Evolutionary conservation across 2,329 filamentous ascomycete genomes (phyloP).

Genomic region (Periconia digitata): DNA sequence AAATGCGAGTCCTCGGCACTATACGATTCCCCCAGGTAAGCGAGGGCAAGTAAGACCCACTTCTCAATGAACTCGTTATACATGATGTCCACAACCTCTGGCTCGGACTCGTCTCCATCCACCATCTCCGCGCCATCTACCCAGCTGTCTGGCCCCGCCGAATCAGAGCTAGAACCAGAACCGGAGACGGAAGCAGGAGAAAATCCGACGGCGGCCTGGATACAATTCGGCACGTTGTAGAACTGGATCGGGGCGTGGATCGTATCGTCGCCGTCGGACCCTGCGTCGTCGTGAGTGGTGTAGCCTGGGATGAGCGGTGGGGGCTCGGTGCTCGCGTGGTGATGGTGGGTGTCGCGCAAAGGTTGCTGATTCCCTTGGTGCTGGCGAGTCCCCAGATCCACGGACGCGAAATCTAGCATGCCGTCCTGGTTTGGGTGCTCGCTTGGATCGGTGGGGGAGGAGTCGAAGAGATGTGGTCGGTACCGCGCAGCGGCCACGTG

Average conservation of each 20-base stretch:
- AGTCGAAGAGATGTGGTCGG: constrained; percentile 19
- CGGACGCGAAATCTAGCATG: background rate
- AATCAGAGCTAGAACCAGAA: too few relatives aligned
- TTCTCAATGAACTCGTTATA: constrained; percentile 90
- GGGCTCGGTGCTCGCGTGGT: too few relatives aligned
- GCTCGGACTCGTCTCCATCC: constrained; percentile 46
- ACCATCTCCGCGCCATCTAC: too few relatives aligned
- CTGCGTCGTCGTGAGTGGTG: constrained; percentile 83
- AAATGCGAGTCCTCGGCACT: constrained; percentile 53
- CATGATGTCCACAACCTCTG: constrained; percentile 79
- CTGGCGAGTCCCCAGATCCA: background rate
- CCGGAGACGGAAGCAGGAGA: background rate
- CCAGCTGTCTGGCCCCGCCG: too few relatives aligned
- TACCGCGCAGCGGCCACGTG: constrained; percentile 39
- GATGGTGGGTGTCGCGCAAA: too few relatives aligned
- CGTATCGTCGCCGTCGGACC: constrained; percentile 86
- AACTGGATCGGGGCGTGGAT: constrained; percentile 74
- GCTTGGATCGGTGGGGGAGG: constrained; percentile 1
- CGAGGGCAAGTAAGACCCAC: constrained; percentile 75
- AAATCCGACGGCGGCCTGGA: constrained; percentile 70
- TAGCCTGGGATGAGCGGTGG: constrained; percentile 74
- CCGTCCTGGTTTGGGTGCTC: background rate
- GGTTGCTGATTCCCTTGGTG: background rate
- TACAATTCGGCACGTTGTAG: constrained; percentile 79
- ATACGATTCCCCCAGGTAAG: constrained; percentile 58